phyloP scores from a whole-genome alignment of 441 rosid species.

The Kokia cookei region DNA sequence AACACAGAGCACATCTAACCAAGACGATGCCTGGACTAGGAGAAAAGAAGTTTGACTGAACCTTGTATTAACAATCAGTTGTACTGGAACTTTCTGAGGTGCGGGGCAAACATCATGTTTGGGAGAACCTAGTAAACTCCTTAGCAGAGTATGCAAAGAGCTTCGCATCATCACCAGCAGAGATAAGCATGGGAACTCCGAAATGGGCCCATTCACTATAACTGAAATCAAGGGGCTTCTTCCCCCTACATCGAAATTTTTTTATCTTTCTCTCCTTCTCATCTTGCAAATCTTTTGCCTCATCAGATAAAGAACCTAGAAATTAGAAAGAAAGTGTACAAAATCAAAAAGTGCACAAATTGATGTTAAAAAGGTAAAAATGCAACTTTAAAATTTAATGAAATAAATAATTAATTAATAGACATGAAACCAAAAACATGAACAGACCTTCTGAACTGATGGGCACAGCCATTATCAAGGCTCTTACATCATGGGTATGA shows the following conservation, averaged over 20 bases:
- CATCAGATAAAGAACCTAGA: conserved; percentile 58
- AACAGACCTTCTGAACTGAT: conserved; percentile 67
- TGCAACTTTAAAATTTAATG: not conserved
- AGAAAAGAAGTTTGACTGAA: conserved; percentile 59
- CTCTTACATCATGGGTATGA: conserved; percentile 92
- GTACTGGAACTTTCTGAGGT: conserved; percentile 82
- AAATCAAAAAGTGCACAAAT: not conserved
- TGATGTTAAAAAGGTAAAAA: not conserved
- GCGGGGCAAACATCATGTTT: conserved; percentile 95
- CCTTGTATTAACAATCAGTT: conserved; percentile 55
- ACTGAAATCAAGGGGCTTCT: conserved; percentile 59
- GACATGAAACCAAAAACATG: conserved; percentile 5
- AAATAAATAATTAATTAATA: not conserved
- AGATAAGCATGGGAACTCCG: conserved; percentile 92
- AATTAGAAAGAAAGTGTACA: conserved; percentile 13
- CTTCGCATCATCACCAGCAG: conserved; percentile 97
- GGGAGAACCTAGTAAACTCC: conserved; percentile 85
- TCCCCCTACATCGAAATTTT: conserved; percentile 38
- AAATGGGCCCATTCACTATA: conserved; percentile 78
- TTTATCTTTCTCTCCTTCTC: conserved; percentile 36
- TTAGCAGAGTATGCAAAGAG: conserved; percentile 81
- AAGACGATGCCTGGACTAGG: conserved; percentile 62
- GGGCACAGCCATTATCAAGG: conserved; percentile 83
- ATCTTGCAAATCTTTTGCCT: conserved; percentile 40
- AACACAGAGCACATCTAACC: conserved; percentile 66